Evolutionary conservation across 2,329 filamentous ascomycete species (phyloP).

Genomic region (Trichoderma asperellum): DNA sequence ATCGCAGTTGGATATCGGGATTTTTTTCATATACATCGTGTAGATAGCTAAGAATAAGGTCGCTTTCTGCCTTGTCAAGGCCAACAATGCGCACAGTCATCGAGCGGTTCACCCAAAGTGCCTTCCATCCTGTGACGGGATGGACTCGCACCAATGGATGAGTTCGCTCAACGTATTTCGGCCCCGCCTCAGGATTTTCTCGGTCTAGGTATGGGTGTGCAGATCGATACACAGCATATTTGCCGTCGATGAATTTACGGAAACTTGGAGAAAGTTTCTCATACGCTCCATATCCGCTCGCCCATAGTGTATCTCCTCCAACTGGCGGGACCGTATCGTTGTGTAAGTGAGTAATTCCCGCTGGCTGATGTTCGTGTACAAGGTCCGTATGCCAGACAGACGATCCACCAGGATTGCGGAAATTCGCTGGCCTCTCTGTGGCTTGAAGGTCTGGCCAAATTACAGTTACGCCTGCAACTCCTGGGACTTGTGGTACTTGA

Average conservation of each 20-base stretch:
- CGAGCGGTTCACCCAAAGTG: constrained; percentile 70
- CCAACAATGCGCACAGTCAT: constrained; percentile 72
- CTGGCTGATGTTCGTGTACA: constrained; percentile 71
- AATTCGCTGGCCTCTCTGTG: constrained; percentile 62
- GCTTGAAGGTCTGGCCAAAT: constrained; percentile 72
- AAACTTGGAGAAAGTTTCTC: constrained; percentile 73
- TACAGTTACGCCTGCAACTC: constrained; percentile 65
- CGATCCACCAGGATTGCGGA: constrained; percentile 69
- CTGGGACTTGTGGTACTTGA: constrained; percentile 72
- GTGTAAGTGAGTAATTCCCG: constrained; percentile 71
- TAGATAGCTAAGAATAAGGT: constrained; percentile 67
- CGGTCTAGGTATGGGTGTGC: constrained; percentile 71
- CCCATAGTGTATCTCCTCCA: constrained; percentile 75
- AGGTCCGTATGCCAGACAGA: constrained; percentile 72
- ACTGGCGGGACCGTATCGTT: constrained; percentile 67
- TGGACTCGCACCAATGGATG: constrained; percentile 73
- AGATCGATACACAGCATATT: constrained; percentile 65
- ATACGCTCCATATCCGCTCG: constrained; percentile 71
- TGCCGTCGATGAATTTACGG: constrained; percentile 71
- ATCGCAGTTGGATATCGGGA: constrained; percentile 72
- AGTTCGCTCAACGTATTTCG: constrained; percentile 66
- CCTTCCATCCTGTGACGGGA: constrained; percentile 75
- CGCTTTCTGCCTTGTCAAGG: constrained; percentile 69
- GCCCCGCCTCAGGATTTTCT: constrained; percentile 61
- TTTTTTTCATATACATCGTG: constrained; percentile 71